These are phyloP conservation scores for Arthrocladium fulminans DNA, from an alignment of 2,329 filamentous ascomycete genomes.

Conservation along the genomic window DNA sequence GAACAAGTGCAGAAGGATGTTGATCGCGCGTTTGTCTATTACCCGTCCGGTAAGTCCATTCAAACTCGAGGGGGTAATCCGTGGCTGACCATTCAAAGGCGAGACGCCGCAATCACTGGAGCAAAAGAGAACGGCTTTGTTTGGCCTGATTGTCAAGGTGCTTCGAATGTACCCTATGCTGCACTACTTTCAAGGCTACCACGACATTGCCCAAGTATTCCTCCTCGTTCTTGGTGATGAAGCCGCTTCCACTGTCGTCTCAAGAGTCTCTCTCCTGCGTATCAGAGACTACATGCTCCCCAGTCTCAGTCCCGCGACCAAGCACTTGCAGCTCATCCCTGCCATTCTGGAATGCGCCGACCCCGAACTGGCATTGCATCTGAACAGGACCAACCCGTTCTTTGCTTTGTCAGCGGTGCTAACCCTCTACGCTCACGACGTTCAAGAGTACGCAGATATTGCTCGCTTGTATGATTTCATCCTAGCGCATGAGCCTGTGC, in stretches of 20 bases:
- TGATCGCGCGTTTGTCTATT: slow-evolving; percentile 93
- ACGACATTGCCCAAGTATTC: slow-evolving; percentile 95
- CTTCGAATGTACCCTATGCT: slow-evolving; percentile 74
- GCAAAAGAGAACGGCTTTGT: slow-evolving; percentile 65
- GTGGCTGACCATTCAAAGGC: slow-evolving; percentile 40
- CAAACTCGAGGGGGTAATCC: slow-evolving; percentile 11
- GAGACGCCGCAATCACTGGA: slow-evolving; percentile 60
- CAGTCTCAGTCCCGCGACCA: slow-evolving; percentile 66
- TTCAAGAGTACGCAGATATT: slow-evolving; percentile 81
- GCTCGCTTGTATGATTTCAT: slow-evolving; percentile 87
- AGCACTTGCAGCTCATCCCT: slow-evolving; percentile 80
- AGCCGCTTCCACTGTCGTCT: slow-evolving; percentile 54
- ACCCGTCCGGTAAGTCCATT: slow-evolving; percentile 60
- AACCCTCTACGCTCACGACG: slow-evolving; percentile 94
- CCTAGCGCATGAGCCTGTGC: slow-evolving; percentile 75
- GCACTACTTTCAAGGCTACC: slow-evolving; percentile 96
- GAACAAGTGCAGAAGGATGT: slow-evolving; percentile 88
- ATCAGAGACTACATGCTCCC: slow-evolving; percentile 98
- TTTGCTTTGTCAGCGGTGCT: slow-evolving; percentile 90
- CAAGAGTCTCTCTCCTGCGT: slow-evolving; percentile 76
- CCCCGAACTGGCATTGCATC: slow-evolving; percentile 60
- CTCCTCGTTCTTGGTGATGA: slow-evolving; percentile 68
- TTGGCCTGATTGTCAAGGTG: slow-evolving; percentile 67
- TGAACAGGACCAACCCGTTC: slow-evolving; percentile 73
- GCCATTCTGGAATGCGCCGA: slow-evolving; percentile 68